Evolutionary conservation across 108 stramenopile species (phyloP), one percentile per base, ranked within the genome.

Genomic region (Skeletonema grethae): DNA sequence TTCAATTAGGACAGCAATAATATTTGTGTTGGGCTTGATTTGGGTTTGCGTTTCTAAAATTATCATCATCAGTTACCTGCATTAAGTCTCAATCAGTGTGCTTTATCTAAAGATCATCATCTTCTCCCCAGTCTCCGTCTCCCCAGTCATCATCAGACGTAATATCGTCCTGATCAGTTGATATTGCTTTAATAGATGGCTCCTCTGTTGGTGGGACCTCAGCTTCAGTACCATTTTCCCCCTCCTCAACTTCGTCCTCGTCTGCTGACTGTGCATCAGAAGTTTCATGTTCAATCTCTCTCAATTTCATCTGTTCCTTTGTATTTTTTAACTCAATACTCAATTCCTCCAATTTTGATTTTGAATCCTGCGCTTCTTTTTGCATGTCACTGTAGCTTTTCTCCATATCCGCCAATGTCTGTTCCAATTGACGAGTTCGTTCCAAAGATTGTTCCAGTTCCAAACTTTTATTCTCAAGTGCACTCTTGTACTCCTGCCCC

Each of bases 111-210:
- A 45, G 28, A 41, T 69, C 67, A 41, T 69, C 67, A 69, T 60
- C 59, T 3, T 69, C 67, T 4, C 67, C 67, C 67, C 56, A 69
- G 38, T 53, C 67, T 22, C 56, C 67, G 39, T 69, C 67, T 41
- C 67, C 67, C 67, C 67, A 69, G 16, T 69, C 67, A 39, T 69
- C 67, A 58, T 69, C 36, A 45, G 58, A 24, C 56, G 39, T 24
- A 30, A 38, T 9, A 38, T 57, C 57, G 20, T 11, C 18, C 11
- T 39, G n/a, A 36, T 12, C 32, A 38, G 16, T 13, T 25, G 35
- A 24, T 45, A 24, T 22, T 69, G 53, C 36, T 6, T 58, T 34
- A 4, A 56, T 22, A 4, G 31, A 6, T 32, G 35, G 4, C n/a
- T 35, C 12, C 18, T 57, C 38, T 15, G 13, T 24, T 35, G 22